Conservation (phyloP, 305 asterid genomes). For the Fraxinus ornus region DNA sequence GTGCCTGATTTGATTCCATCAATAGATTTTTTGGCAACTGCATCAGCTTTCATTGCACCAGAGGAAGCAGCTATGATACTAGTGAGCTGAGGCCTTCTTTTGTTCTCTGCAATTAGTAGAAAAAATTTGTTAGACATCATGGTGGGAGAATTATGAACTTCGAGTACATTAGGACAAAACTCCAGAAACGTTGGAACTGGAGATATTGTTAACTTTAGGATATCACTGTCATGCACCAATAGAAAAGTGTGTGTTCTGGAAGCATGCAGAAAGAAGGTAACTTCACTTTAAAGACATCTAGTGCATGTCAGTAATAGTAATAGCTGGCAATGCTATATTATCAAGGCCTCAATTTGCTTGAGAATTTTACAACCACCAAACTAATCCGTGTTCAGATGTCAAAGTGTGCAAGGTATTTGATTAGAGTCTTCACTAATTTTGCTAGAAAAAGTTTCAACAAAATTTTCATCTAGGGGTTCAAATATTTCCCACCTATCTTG, state of each 20-base stretch:
- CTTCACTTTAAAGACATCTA: neutral
- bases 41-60: conserved; percentile 86
- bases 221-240: neutral
- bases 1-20: conserved; percentile 65
- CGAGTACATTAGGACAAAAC: neutral
- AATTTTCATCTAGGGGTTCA: neutral
- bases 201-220: neutral
- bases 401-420: neutral
- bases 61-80: conserved; percentile 81
- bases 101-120: conserved; percentile 57
- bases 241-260: neutral
- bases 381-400: neutral
- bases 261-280: neutral
- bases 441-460: no score
- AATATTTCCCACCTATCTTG: neutral
- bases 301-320: neutral
- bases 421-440: neutral
- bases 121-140: conserved; percentile 8
- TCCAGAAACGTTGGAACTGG: neutral
- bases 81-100: conserved; percentile 76
- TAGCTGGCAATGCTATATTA: neutral
- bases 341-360: neutral
- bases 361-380: neutral
- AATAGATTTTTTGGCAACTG: conserved; percentile 71
- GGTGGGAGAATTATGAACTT: neutral